phyloP scores from a whole-genome alignment of 2,329 filamentous ascomycete genomes.

The Curvularia sp. region DNA sequence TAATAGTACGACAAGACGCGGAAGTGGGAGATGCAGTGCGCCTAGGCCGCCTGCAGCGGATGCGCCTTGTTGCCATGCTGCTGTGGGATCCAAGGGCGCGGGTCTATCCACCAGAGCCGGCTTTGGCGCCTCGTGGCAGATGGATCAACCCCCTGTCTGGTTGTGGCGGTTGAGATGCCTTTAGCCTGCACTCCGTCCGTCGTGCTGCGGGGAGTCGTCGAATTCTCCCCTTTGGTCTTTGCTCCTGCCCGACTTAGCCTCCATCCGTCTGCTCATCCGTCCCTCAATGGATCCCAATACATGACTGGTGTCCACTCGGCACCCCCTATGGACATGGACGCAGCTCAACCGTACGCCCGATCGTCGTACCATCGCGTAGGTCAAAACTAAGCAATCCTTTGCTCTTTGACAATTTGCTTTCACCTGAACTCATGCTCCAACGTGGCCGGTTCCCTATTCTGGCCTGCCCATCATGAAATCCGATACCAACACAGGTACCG shows the following conservation, averaged over 20 bases:
- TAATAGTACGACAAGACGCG: background rate
- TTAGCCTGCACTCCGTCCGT: background rate
- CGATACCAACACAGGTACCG: conserved; percentile 3
- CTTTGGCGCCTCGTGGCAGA: conserved; percentile 3
- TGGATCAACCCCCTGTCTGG: background rate
- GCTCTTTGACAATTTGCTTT: background rate
- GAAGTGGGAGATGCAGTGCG: background rate
- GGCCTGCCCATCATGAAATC: conserved; percentile 18
- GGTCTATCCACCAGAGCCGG: conserved; percentile 5
- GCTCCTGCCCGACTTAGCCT: background rate
- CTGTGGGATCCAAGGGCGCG: conserved; percentile 5
- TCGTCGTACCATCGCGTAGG: background rate
- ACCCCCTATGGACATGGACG: background rate
- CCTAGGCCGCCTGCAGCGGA: background rate
- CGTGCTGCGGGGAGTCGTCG: background rate
- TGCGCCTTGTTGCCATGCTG: background rate
- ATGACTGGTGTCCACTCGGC: background rate
- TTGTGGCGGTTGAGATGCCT: background rate
- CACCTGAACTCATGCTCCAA: conserved; percentile 17
- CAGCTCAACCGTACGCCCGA: background rate
- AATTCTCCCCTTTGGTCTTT: background rate
- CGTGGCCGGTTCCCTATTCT: background rate
- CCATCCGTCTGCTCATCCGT: background rate
- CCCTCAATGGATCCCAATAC: background rate
- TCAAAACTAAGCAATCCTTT: conserved; percentile 7